These are phyloP conservation scores for Candida neerlandica DNA, from an alignment of 1,139 yeast genomes.

Conservation along the genomic window DNA sequence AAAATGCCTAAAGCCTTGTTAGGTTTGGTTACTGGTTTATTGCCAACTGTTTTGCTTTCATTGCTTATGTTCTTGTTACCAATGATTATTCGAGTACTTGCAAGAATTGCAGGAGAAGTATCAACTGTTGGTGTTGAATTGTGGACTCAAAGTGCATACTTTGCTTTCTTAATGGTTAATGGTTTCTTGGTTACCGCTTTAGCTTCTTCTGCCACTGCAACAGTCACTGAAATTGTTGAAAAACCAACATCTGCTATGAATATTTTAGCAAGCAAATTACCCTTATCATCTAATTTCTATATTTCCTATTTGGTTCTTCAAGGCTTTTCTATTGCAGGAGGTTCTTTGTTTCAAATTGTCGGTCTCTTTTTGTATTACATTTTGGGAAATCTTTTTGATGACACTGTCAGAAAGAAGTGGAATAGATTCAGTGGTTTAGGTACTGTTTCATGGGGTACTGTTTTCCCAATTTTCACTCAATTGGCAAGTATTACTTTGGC, in stretches of 20 bases:
- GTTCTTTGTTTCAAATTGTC: slow-evolving; percentile 76
- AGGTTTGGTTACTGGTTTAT: slow-evolving; percentile 73
- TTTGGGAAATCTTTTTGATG: slow-evolving; percentile 69
- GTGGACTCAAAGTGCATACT: slow-evolving; percentile 76
- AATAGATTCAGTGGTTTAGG: slow-evolving; percentile 65
- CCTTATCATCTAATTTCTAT: slow-evolving; percentile 87
- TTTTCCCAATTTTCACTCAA: slow-evolving; percentile 82
- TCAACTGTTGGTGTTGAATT: slow-evolving; percentile 66
- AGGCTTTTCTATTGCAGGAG: slow-evolving; percentile 82
- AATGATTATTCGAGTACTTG: slow-evolving; percentile 72
- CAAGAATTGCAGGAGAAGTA: slow-evolving; percentile 65
- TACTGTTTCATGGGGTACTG: slow-evolving; percentile 80
- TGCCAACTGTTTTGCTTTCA: slow-evolving; percentile 71
- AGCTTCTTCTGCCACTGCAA: slow-evolving; percentile 73
- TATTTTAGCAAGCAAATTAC: slow-evolving; percentile 72
- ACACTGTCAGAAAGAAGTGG: slow-evolving; percentile 88
- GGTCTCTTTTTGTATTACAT: slow-evolving; percentile 70
- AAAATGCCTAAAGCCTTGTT: slow-evolving; percentile 58
- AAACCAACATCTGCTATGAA: slow-evolving; percentile 70
- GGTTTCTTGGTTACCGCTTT: slow-evolving; percentile 70
- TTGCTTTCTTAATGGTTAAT: slow-evolving; percentile 71
- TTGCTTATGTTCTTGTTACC: slow-evolving; percentile 78
- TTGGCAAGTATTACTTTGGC: slow-evolving; percentile 79
- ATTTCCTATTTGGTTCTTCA: slow-evolving; percentile 73
- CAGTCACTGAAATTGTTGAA: slow-evolving; percentile 65